These are phyloP conservation scores for Delphinella strobiligena DNA, from an alignment of 2,329 filamentous ascomycete genomes.

Conservation along the genomic window DNA sequence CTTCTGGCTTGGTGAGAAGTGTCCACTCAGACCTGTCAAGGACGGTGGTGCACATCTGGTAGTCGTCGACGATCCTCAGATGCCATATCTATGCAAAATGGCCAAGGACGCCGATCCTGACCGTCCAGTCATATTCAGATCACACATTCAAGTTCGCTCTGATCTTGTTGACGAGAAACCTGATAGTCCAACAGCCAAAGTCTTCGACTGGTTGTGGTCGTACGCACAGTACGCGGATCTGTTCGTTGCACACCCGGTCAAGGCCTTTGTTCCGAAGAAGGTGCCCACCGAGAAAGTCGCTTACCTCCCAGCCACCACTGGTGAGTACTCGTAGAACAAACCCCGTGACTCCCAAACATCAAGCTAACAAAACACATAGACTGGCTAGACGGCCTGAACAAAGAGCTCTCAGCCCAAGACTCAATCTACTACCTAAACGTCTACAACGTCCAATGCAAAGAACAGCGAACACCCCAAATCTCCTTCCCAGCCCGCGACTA, in stretches of 20 bases:
- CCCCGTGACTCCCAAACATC: not conserved
- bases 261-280: conserved; percentile 57
- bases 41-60: conserved; percentile 67
- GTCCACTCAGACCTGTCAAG: conserved; percentile 51
- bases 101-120: conserved; percentile 59
- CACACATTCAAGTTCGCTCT: conserved; percentile 70
- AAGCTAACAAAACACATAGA: conserved; percentile 30
- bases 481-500: conserved; percentile 53
- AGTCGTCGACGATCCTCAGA: conserved; percentile 73
- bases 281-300: conserved; percentile 56
- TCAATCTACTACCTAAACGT: conserved; percentile 60
- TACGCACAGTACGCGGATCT: conserved; percentile 60
- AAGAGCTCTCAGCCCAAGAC: conserved; percentile 58
- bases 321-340: not conserved
- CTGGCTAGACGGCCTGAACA: conserved; percentile 76
- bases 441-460: conserved; percentile 53
- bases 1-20: conserved; percentile 59
- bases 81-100: conserved; percentile 65
- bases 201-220: conserved; percentile 66
- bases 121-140: conserved; percentile 69
- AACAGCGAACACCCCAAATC: conserved; percentile 48
- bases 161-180: conserved; percentile 51
- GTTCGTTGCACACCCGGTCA: conserved; percentile 74
- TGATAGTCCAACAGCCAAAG: conserved; percentile 56
- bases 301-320: conserved; percentile 66